Evolutionary conservation across 176 grass and related monocot species (phyloP), one percentile per base, ranked within the genome.

Genomic region (Rhynchospora pubera): DNA sequence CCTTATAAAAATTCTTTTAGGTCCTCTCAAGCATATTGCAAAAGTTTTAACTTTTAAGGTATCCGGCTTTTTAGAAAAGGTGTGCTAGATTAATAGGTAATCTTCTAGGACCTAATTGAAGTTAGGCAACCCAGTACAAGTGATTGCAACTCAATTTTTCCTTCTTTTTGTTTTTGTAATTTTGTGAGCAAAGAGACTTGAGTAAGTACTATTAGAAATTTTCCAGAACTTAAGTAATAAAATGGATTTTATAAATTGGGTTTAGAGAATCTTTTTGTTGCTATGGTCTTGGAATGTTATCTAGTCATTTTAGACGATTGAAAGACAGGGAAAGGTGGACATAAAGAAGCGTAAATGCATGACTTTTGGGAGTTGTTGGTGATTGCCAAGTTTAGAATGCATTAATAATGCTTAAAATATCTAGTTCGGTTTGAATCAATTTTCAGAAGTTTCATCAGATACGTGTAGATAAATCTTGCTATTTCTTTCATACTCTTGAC

Each of bases 361-460:
- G 16, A 70, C 8, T 70, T 5, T 16, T 16, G 9, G 72, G 72
- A 77, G 72, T 77, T 56, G 72, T 76, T 76, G 75, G 59, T 3
- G 46, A 74, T 74, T 5, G 21, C 47, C 70, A 74, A 74, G 32
- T 82, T 30, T 0, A 4, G 34, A 67, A 50, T 28, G 16, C 43
- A 66, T 82, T 82, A 67, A 82, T 67, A 43, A 12, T 19, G 21
- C 30, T 39, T 66, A 4, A 66, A 82, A 64, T 82, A 82, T 82
- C 44, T 82, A 48, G 4, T 66, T 82, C 0, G 22, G 61, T 52
- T 51, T 47, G 0, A 51, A 64, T 82, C 79, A 47, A n/a, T 7
- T 65, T 65, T 32, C 43, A 66, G 45, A 66, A 52, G 32, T 65
- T 16, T 64, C 9, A 66, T 66, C 39, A 44, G 34, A 39, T 39